Evolutionary conservation across 2,329 filamentous ascomycete genomes (phyloP).

Genomic region (Sporothrix pseudoabietina): DNA sequence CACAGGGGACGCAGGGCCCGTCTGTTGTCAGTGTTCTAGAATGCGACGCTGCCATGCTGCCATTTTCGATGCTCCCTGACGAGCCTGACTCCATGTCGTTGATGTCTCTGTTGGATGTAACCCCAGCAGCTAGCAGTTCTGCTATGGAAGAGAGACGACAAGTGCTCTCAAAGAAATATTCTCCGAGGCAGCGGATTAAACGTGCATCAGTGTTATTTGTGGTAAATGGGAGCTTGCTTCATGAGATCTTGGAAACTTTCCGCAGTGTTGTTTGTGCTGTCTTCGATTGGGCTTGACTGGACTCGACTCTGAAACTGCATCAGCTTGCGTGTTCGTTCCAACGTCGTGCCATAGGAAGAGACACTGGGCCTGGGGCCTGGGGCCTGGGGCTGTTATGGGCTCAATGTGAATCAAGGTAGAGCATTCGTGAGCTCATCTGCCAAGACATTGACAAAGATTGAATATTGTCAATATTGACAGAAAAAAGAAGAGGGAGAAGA

Average conservation of each 20-base stretch:
- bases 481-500: not conserved
- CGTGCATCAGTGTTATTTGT: not conserved
- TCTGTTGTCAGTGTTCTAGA: not conserved
- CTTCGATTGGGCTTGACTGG: not conserved
- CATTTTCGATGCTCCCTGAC: not conserved
- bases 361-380: no score
- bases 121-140: not conserved
- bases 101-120: not conserved
- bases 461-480: not conserved
- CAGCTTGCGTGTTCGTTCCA: conserved; percentile 6
- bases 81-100: not conserved
- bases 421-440: not conserved
- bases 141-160: not conserved
- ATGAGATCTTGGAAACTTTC: not conserved
- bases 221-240: not conserved
- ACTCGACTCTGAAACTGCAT: not conserved
- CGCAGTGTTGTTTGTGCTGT: not conserved
- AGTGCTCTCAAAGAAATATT: not conserved
- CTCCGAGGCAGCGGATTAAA: conserved; percentile 15
- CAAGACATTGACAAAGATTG: conserved; percentile 14
- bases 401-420: not conserved
- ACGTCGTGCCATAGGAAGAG: not conserved
- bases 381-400: not conserved
- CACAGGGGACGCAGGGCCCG: not conserved
- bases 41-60: conserved; percentile 11